Base-by-base conservation (phyloP, 2,329 filamentous ascomycete genomes). In the Curvularia sp. region DNA sequence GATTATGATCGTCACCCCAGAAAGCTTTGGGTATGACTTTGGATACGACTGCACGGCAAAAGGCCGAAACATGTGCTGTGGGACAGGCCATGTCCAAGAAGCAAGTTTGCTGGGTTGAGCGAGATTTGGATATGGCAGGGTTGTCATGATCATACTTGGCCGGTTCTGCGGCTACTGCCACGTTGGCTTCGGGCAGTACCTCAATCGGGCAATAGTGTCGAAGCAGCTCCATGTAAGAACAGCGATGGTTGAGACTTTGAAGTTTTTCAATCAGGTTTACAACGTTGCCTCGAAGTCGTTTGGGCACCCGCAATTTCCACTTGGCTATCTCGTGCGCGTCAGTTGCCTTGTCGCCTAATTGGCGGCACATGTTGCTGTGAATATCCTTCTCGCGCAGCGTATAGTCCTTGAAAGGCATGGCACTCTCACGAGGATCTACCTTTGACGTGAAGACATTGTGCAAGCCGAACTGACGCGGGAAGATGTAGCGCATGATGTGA, bases 401-500 rank as follows among this genome's bases (percentile, higher is more conserved):
- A 72, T 97, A 96, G 74, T 97, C 93, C 70, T 92, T 91, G 70
- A 94, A 88, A 25, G 84, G 85, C 67, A 94, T 89, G 0, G 86
- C 81, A 0, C 89, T 94, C 68, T 91, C 85, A 48, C 79, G 83
- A 21, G 72, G 74, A 72, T 95, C 84, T 15, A 89, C 83, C 3
- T 80, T 78, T 5, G 88, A 91, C 0, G 88, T 92, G 73, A 98
- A 97, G n/a, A 90, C 92, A 76, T 98, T 99, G 72, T 96, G 92
- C 3, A 99, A 80, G 13, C 87, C 86, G 71, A 97, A 98, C 70
- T 98, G 93, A 10, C 89, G 84, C 30, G 95, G 95, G 67, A 99
- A 99, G 1, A 99, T 88, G 76, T 98, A 94, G 81, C 94, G 95
- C 85, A 97, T 86, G 19, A 96, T 78, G 66, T 90, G 91, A 10